phyloP scores from a whole-genome alignment of 306 rosid species.

The Acacia acuminata region DNA sequence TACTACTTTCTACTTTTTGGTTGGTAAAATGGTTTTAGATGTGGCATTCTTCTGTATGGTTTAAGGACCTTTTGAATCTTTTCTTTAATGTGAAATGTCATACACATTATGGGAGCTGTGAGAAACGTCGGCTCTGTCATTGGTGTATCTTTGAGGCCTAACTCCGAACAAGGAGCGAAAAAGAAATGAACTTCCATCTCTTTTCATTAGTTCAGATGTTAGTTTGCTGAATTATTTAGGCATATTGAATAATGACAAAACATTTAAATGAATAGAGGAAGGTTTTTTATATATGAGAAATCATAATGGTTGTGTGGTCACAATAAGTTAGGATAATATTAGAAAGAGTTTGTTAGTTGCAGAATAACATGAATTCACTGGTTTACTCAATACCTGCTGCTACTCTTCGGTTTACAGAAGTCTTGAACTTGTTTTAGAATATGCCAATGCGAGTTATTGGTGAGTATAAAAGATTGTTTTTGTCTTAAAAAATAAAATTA shows the following conservation, averaged over 20 bases:
- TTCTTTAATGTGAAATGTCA: neutral
- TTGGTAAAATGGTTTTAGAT: neutral
- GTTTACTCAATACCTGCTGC: neutral
- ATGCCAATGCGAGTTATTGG: conserved; percentile 10
- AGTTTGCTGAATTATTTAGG: neutral
- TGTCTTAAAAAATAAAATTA: neutral
- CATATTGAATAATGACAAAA: neutral
- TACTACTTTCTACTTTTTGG: neutral
- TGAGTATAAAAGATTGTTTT: conserved; percentile 8
- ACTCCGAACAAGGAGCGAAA: neutral
- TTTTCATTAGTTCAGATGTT: neutral
- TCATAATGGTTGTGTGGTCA: neutral
- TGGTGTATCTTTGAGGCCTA: neutral
- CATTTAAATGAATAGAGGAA: neutral
- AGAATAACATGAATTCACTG: neutral
- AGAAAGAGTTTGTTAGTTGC: neutral
- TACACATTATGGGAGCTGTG: neutral
- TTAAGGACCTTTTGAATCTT: neutral
- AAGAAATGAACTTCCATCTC: neutral
- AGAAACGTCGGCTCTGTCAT: neutral
- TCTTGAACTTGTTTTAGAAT: conserved; percentile 17
- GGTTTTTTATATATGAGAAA: neutral
- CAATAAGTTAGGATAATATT: neutral
- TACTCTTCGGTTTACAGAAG: neutral
- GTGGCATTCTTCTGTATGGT: neutral